These are phyloP conservation scores for Blastocystis sp. DNA, from an alignment of 352 stramenopile genomes.

Conservation along the genomic window DNA sequence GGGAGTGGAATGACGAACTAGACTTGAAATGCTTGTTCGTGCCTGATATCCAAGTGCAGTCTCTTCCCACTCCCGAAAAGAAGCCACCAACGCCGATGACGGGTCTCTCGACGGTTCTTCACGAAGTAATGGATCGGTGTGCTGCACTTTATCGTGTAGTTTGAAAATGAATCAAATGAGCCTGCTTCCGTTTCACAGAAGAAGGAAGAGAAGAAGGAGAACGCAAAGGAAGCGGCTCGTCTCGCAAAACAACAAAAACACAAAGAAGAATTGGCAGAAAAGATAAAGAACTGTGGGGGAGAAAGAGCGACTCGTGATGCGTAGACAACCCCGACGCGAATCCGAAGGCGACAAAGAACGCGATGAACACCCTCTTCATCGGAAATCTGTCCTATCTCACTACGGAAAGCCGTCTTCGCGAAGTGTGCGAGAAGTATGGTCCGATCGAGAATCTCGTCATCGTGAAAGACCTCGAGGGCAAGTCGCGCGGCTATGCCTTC, in stretches of 20 bases:
- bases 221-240: background rate
- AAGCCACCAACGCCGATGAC: constrained; percentile 37
- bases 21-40: constrained; percentile 65
- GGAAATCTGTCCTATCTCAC: constrained; percentile 95
- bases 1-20: background rate
- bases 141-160: background rate
- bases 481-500: constrained; percentile 93
- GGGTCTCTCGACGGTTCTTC: constrained; percentile 1
- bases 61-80: constrained; percentile 25
- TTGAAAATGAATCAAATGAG: background rate
- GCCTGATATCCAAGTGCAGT: constrained; percentile 64
- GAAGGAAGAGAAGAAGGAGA: constrained; percentile 20
- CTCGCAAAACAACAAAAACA: constrained; percentile 78
- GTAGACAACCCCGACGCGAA: constrained; percentile 76
- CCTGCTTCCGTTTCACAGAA: no score
- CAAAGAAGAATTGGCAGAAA: constrained; percentile 81
- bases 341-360: constrained; percentile 82
- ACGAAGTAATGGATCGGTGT: constrained; percentile 2
- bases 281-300: constrained; percentile 79
- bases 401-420: constrained; percentile 92
- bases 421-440: constrained; percentile 93
- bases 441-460: constrained; percentile 83
- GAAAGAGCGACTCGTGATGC: background rate
- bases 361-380: constrained; percentile 98
- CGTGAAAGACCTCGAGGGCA: constrained; percentile 78